Percentiles rank a stretch among this genome's conserved stretches.
Conservation (phyloP, 192 early-diverging fungal genomes). For the Linnemannia schmuckeri region DNA sequence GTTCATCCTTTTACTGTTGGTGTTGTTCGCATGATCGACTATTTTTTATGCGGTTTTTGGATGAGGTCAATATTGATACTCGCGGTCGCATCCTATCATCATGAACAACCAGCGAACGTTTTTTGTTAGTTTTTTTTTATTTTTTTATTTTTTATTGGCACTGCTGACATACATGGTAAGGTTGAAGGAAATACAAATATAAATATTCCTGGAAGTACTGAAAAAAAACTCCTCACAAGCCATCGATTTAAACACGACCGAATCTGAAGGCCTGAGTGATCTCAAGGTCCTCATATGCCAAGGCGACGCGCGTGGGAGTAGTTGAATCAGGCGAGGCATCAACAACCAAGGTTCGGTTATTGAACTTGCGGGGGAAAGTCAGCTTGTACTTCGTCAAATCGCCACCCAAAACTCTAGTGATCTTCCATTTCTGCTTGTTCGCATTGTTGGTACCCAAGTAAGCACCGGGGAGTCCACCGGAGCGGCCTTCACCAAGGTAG, state of each 20-base stretch:
- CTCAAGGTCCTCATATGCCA: not conserved
- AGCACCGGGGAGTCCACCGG: slow-evolving; percentile 22
- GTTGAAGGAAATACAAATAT: too few species aligned
- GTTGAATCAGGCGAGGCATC: not conserved
- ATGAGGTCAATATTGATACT: too few species aligned
- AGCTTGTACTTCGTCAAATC: not conserved
- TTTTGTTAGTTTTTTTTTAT: too few species aligned
- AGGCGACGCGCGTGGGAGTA: not conserved
- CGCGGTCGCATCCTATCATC: too few species aligned
- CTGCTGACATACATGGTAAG: too few species aligned
- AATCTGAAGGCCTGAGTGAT: not conserved
- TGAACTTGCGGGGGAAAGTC: not conserved
- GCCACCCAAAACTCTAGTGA: not conserved
- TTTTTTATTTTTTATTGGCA: too few species aligned
- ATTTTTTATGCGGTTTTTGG: too few species aligned
- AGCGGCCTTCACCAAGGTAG: slow-evolving; percentile 16
- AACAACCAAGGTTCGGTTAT: not conserved
- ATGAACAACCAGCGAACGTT: too few species aligned
- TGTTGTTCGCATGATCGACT: too few species aligned
- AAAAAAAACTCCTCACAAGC: too few species aligned
- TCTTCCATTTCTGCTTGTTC: slow-evolving; percentile 14
- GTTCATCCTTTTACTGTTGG: too few species aligned
- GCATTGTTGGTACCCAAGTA: slow-evolving; percentile 27
- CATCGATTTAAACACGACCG: not conserved
- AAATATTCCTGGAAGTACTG: too few species aligned